phyloP scores from a whole-genome alignment of 768 basidiomycete genomes.

The Lentinula aciculospora region DNA sequence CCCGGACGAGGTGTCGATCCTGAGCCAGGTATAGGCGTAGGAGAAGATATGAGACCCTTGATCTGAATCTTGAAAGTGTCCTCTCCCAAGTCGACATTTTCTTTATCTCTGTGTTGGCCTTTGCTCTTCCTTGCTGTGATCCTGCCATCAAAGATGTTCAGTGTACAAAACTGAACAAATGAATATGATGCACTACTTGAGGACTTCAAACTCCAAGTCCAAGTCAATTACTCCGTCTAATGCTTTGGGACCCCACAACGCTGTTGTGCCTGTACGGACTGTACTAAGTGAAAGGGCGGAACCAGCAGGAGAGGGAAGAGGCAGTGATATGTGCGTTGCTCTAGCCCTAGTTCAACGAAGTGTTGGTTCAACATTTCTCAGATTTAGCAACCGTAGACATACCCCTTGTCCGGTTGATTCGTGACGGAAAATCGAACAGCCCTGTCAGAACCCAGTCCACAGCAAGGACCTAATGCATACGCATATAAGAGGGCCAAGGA shows the following conservation, averaged over 20 bases:
- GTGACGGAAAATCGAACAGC: conserved; percentile 72
- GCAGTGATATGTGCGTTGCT: conserved; percentile 7
- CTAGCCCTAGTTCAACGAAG: neutral
- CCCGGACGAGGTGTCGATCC: conserved; percentile 2
- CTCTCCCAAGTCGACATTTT: conserved; percentile 7
- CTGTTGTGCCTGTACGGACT: conserved; percentile 55
- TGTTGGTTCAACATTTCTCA: neutral
- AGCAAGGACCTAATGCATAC: conserved; percentile 84
- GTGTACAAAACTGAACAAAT: neutral
- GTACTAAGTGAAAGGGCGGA: conserved; percentile 20
- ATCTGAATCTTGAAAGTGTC: conserved; percentile 45
- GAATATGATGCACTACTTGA: neutral
- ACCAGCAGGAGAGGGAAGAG: neutral
- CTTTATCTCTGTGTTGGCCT: conserved; percentile 1
- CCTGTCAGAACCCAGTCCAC: conserved; percentile 30
- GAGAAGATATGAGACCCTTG: conserved; percentile 68
- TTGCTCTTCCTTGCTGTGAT: neutral
- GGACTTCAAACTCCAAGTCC: conserved; percentile 59
- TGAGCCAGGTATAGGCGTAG: conserved; percentile 1
- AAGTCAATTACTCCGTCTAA: conserved; percentile 74
- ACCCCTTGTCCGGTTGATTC: conserved; percentile 72
- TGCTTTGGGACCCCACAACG: conserved; percentile 83
- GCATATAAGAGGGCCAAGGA: conserved; percentile 77
- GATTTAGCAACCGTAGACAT: conserved; percentile 17
- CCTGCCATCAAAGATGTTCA: neutral